A percentile compares a stretch with the other conserved stretches of the same genome.
phyloP scores from a whole-genome alignment of 495 filamentous ascomycete genomes.

The Patellaria atrata region DNA sequence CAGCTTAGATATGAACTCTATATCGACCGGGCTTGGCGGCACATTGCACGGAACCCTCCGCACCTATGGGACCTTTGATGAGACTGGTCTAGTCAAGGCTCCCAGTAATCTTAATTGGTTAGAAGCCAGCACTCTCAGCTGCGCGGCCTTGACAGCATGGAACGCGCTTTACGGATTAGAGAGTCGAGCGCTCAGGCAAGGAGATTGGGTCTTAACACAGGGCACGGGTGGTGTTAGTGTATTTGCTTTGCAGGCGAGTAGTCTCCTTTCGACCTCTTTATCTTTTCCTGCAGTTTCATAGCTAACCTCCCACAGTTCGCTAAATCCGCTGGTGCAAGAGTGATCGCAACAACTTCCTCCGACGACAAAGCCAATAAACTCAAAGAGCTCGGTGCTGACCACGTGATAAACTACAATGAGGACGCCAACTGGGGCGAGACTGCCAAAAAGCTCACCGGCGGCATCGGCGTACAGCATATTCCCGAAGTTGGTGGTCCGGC shows the following conservation, averaged over 20 bases:
- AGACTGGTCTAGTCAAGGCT: constrained; percentile 52
- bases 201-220: constrained; percentile 59
- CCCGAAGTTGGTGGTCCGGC: constrained; percentile 30
- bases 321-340: constrained; percentile 64
- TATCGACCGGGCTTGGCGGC: constrained; percentile 52
- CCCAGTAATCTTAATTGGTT: constrained; percentile 46
- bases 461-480: constrained; percentile 52
- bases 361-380: constrained; percentile 48
- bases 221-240: constrained; percentile 73
- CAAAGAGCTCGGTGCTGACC: constrained; percentile 61
- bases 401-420: constrained; percentile 64
- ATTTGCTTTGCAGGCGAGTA: constrained; percentile 54
- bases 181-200: constrained; percentile 43
- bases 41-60: constrained; percentile 55
- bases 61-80: constrained; percentile 55
- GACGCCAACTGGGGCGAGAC: constrained; percentile 60
- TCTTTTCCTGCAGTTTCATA: no score
- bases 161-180: constrained; percentile 62
- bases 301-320: constrained; percentile 70
- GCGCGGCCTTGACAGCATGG: constrained; percentile 69
- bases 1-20: constrained; percentile 30
- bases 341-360: constrained; percentile 69
- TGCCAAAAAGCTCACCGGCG: constrained; percentile 49
- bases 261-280: background rate
- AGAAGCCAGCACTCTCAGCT: constrained; percentile 54